Evolutionary conservation across 371 early-diverging fungal genomes (phyloP), one percentile per base, ranked within the genome.

Genomic region (Fennellomyces sp.): DNA sequence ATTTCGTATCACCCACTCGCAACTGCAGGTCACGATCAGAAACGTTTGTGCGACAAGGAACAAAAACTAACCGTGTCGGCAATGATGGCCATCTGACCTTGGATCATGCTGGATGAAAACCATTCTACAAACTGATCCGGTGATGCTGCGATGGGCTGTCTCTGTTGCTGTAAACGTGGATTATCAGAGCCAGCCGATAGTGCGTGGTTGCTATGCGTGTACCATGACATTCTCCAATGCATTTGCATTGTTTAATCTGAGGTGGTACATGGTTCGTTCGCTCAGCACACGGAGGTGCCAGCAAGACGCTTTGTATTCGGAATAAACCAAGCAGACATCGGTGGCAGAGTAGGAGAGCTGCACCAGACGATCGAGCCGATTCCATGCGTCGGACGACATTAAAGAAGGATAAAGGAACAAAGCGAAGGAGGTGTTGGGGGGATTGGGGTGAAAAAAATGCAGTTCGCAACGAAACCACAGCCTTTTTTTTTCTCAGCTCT

Each of bases 291-390:
- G 39, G 5, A 60, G 19, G 2, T 39, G 33, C 53, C 61, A 60
- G 29, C 17, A 19, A n/a, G 7, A 19, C 17, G 30, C 19, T 10
- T 52, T 25, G 19, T 53, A 53, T 12, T 53, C 31, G 3, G 53
- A 53, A 12, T 50, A 30, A 10, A 53, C 35, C 12, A 60, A 5
- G 29, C 29, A 10, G 19, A 35, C 45, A n/a, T 45, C 36, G 3
- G 35, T 42, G 8, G 35, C 41, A 5, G 53, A 35, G 21, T 60
- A 60, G 2, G 30, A 53, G 11, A 60, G 38, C 26, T 60, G 61
- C 6, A 60, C 33, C 7, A 60, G 35, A 17, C 41, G 41, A 29
- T 60, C 23, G 2, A 60, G 26, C 6, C 25, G 35, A 36, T 48
- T 35, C 47, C 47, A 53, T 29, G 23, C 21, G 5, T 45, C 45